Base-by-base conservation (phyloP, 2,329 filamentous ascomycete species). In the Hymenoscyphus infarciens region DNA sequence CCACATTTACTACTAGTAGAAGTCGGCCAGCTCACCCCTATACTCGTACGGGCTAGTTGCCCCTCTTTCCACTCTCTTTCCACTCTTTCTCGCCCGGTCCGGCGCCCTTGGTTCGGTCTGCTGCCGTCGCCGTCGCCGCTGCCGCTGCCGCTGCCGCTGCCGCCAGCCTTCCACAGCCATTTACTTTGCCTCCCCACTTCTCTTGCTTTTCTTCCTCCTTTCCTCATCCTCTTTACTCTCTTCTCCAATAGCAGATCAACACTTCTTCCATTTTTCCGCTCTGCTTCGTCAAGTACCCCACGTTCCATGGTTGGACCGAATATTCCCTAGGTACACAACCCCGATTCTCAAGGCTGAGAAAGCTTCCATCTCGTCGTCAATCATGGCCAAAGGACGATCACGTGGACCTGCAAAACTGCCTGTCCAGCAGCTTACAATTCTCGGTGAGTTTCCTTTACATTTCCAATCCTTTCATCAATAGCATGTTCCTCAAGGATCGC, bases 361-460 rank as follows among this genome's bases (percentile, higher is more conserved):
- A 61, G 59, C 60, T 60, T 52, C 62, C 29, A n/a, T n/a, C n/a
- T n/a, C 61, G 61, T 13, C 65, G 53, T 38, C 59, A 35, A 11
- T 2, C 52, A 72, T 69, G 67, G 59, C 60, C 60, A 67, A 69
- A 61, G 67, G 67, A 69, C 65, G 42, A 63, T 68, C 68, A 61
- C 76, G 74, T 60, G 67, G 64, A 10, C 64, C 65, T 66, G 83
- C 86, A 29, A 90, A 87, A 79, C 81, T 95, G 80, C 91, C 91
- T 0, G 80, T 85, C 52, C 84, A 87, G 81, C 91, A 96, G 78
- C 80, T 96, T 72, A 79, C 86, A 53, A 92, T 96, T 73, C 78
- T 96, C 67, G 87, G 90, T 92, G 82, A 80, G 83, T 73, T n/a
- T 11, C 4, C 4, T 25, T 4, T 3, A 8, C 7, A 13, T 2